Evolutionary conservation across 192 early-diverging fungal genomes (phyloP), one percentile per base, ranked within the genome.

Genomic region (Coemansia javaensis): DNA sequence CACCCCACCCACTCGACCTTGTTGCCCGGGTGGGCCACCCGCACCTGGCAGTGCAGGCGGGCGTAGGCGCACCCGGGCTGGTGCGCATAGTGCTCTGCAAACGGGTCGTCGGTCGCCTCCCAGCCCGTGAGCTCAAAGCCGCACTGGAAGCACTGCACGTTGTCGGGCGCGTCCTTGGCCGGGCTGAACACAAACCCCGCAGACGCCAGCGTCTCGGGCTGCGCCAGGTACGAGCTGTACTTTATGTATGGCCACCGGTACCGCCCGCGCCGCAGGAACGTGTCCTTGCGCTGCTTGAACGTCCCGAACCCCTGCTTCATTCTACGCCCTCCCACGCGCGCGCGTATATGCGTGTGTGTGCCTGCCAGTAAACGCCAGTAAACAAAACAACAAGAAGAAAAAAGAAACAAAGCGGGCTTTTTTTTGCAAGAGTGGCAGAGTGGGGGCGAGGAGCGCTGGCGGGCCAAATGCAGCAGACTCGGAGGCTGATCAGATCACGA

Each of bases 181-280:
- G 68, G 75, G 10, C 48, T 57, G 23, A 77, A 77, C n/a, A 56
- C 70, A 37, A 77, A 77, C 23, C 75, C 75, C 1, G 75, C 75
- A 0, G 56, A 55, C 0, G 75, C 75, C 13, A 77, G 47, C 10
- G 66, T 70, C 18, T 63, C 59, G 42, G 66, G 66, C 50, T 70
- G 66, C 4, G 66, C 66, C 15, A 70, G 40, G 20, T 70, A 70
- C 28, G 52, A 35, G 13, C 42, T 49, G 59, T 70, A 62, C 21
- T 70, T 70, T 13, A 52, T 51, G 28, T 70, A 70, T 7, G 66
- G 59, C 66, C 66, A 70, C 31, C 66, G 38, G 46, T 33, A 63
- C 40, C 66, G 59, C 7, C 66, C 58, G 14, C 66, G 66, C 35
- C 66, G 66, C 40, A 70, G 50, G 43, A 70, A 70, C 44, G 66